Percentiles rank a stretch among this genome's conserved stretches.
Conservation (phyloP, 768 basidiomycete genomes). For the Lentinula boryana region DNA sequence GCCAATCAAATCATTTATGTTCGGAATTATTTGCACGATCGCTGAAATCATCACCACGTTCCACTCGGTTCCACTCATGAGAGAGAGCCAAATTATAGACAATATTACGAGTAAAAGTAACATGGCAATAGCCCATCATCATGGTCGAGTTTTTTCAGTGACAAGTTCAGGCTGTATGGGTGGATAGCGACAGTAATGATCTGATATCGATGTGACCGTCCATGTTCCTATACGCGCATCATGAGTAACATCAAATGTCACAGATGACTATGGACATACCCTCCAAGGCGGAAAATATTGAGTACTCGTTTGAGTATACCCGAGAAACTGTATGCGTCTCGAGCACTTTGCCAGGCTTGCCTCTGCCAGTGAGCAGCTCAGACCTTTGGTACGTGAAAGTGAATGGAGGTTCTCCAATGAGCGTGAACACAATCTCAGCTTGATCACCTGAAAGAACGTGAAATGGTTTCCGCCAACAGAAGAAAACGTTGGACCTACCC, state of each 20-base stretch:
- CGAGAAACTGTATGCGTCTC: slow-evolving; percentile 90
- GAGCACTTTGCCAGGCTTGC: slow-evolving; percentile 69
- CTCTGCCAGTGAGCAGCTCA: slow-evolving; percentile 61
- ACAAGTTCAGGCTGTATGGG: slow-evolving; percentile 51
- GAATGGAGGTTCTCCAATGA: slow-evolving; percentile 91
- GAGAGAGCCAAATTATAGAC: no score
- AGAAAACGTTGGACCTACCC: slow-evolving; percentile 37
- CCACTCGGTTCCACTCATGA: no score
- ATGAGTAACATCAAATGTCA: background rate
- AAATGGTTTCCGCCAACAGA: background rate
- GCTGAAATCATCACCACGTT: no score
- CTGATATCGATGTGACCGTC: slow-evolving; percentile 89
- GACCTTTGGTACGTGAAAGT: slow-evolving; percentile 92
- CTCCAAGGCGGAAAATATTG: slow-evolving; percentile 88
- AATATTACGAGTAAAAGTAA: no score
- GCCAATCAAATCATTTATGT: background rate
- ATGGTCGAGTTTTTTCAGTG: slow-evolving; percentile 14
- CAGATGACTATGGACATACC: slow-evolving; percentile 40
- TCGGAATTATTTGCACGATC: no score
- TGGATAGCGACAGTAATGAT: slow-evolving; percentile 87
- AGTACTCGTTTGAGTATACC: slow-evolving; percentile 69
- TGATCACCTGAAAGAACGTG: slow-evolving; percentile 59
- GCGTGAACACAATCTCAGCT: slow-evolving; percentile 87
- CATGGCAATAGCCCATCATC: background rate
- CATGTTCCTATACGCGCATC: slow-evolving; percentile 59